Conservation (phyloP, 208 protist species). For the Acanthamoeba lenticulata region DNA sequence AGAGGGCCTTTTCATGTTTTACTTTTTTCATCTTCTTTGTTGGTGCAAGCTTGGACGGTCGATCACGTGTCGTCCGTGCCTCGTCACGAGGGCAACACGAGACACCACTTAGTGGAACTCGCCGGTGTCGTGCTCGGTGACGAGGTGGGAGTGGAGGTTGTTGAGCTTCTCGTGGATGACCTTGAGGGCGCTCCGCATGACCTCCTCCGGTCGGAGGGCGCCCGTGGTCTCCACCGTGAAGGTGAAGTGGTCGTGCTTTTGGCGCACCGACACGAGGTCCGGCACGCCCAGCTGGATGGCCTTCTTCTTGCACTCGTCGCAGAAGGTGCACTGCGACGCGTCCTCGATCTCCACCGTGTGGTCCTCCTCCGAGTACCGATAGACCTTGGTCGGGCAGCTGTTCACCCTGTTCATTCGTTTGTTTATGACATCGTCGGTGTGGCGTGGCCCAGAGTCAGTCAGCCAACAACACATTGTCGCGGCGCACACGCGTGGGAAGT, state of each 20-base stretch:
- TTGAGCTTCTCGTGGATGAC: slow-evolving; percentile 62
- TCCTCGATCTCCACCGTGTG: slow-evolving; percentile 88
- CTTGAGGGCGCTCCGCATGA: slow-evolving; percentile 73
- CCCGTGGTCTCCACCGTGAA: slow-evolving; percentile 79
- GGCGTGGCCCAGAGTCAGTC: background rate
- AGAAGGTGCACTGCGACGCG: slow-evolving; percentile 92
- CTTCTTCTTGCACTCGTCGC: slow-evolving; percentile 92
- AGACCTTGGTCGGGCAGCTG: slow-evolving; percentile 93
- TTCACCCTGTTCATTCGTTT: slow-evolving; percentile 80
- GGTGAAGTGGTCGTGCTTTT: slow-evolving; percentile 74
- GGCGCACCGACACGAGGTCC: slow-evolving; percentile 71
- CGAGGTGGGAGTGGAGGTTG: slow-evolving; percentile 28
- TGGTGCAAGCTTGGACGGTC: too few species aligned
- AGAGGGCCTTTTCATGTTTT: too few species aligned
- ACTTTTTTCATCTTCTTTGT: too few species aligned
- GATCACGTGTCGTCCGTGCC: too few species aligned
- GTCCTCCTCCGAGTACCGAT: slow-evolving; percentile 85
- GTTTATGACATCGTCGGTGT: background rate
- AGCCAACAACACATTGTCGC: too few species aligned
- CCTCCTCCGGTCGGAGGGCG: slow-evolving; percentile 70
- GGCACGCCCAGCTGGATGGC: slow-evolving; percentile 80
- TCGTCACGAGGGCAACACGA: too few species aligned
- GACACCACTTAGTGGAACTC: slow-evolving; percentile 9
- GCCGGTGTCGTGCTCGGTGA: background rate
- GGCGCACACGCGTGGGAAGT: background rate